Evolutionary conservation across 106 monocot species (phyloP).

Genomic region (Cymbidium sinense): DNA sequence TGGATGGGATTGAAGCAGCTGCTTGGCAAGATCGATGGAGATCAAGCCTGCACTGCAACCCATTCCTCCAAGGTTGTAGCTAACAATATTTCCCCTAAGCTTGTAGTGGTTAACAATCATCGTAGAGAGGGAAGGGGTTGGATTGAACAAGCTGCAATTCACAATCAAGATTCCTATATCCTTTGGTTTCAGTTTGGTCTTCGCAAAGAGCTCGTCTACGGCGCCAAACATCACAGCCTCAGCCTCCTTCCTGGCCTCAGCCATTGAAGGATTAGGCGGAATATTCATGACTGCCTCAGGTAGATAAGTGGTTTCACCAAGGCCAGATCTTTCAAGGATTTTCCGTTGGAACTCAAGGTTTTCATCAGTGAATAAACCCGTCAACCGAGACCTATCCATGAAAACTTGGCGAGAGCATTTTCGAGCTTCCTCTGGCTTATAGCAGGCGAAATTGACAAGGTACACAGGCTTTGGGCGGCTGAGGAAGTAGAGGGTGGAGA

Average conservation of each 20-base stretch:
- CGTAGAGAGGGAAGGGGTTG: conserved; percentile 14
- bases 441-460: conserved; percentile 17
- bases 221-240: conserved; percentile 16
- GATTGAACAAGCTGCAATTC: conserved; percentile 19
- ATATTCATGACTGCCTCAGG: conserved; percentile 10
- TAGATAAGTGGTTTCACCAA: conserved; percentile 17
- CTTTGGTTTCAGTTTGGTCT: conserved; percentile 8
- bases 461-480: conserved; percentile 14
- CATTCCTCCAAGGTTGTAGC: conserved; percentile 20
- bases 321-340: conserved; percentile 15
- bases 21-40: conserved; percentile 20
- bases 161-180: conserved; percentile 15
- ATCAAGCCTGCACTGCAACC: conserved; percentile 17
- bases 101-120: conserved; percentile 21
- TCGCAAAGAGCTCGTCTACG: conserved; percentile 13
- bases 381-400: background rate
- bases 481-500: conserved; percentile 18
- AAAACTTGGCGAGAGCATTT: conserved; percentile 8
- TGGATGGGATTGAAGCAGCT: conserved; percentile 9
- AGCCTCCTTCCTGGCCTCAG: conserved; percentile 13
- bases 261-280: conserved; percentile 16
- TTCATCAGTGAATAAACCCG: conserved; percentile 9
- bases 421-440: conserved; percentile 16
- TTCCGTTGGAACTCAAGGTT: conserved; percentile 12
- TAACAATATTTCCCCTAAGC: conserved; percentile 16